Evolutionary conservation across 164 flowering plant species (phyloP).

Genomic region (Tetrastigma voinierianum): DNA sequence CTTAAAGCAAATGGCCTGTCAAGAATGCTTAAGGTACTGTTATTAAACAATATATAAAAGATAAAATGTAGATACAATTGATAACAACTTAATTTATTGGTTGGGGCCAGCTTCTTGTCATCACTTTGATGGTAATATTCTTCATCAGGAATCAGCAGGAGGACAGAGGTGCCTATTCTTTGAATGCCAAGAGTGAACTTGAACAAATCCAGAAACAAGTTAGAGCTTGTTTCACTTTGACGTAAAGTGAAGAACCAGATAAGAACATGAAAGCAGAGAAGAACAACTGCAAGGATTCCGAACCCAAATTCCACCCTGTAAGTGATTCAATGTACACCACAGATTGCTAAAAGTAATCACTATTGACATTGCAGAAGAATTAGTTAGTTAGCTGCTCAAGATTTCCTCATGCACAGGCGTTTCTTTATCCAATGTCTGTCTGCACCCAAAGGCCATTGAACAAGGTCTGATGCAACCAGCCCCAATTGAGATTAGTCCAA

Average conservation of each 20-base stretch:
- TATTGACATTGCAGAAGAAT: slow-evolving; percentile 5
- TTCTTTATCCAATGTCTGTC: slow-evolving; percentile 22
- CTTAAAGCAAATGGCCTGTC: too few species aligned
- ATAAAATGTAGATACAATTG: not conserved
- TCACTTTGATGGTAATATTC: slow-evolving; percentile 14
- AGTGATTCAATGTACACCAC: slow-evolving; percentile 22
- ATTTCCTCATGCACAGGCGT: not conserved
- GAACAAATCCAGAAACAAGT: slow-evolving; percentile 24
- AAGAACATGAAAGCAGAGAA: slow-evolving; percentile 21
- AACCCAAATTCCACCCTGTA: slow-evolving; percentile 35
- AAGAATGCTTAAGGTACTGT: too few species aligned
- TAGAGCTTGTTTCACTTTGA: slow-evolving; percentile 13
- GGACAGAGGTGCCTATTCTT: slow-evolving; percentile 17
- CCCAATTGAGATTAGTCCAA: slow-evolving; percentile 31
- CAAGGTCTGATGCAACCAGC: slow-evolving; percentile 34
- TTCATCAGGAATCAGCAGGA: not conserved
- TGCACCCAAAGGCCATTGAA: slow-evolving; percentile 34
- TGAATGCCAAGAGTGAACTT: slow-evolving; percentile 25
- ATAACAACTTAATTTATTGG: slow-evolving; percentile 26
- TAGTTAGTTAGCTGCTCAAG: slow-evolving; percentile 30
- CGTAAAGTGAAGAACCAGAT: slow-evolving; percentile 29
- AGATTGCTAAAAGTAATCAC: slow-evolving; percentile 18
- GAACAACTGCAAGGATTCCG: slow-evolving; percentile 33
- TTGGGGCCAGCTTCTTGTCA: slow-evolving; percentile 17
- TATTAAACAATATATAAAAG: too few species aligned